phyloP scores from a whole-genome alignment of 306 rosid genomes.

The Echinosophora koreensis region DNA sequence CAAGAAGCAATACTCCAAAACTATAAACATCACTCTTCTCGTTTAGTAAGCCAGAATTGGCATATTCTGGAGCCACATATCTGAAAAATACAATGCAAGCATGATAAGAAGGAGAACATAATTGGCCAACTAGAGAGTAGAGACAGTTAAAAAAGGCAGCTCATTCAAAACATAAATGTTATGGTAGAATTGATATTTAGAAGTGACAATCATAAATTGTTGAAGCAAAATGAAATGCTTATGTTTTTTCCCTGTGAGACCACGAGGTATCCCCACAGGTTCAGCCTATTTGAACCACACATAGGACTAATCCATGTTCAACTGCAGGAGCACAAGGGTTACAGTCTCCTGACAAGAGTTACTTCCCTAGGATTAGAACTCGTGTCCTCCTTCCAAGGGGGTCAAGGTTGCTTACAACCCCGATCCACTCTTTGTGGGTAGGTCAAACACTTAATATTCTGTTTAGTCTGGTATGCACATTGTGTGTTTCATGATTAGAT shows the following conservation, averaged over 20 bases:
- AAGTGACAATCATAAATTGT: constrained; percentile 9
- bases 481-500: neutral
- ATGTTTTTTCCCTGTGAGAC: neutral
- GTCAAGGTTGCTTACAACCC: neutral
- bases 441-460: neutral
- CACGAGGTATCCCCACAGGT: neutral
- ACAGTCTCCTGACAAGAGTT: neutral
- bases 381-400: neutral
- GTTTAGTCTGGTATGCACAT: neutral
- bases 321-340: neutral
- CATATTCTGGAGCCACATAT: constrained; percentile 96
- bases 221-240: neutral
- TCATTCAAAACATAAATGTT: neutral
- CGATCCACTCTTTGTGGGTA: too few species aligned
- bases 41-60: constrained; percentile 88
- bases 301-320: neutral
- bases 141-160: constrained; percentile 9
- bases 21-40: constrained; percentile 96
- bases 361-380: neutral
- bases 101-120: constrained; percentile 20
- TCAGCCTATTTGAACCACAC: neutral
- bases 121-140: constrained; percentile 23
- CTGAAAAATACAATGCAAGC: constrained; percentile 56
- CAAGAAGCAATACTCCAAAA: constrained; percentile 81
- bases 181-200: neutral